Percentiles rank a stretch among this genome's conserved stretches.
These are phyloP conservation scores for Alternaria hordeiaustralica DNA, from an alignment of 2,329 filamentous ascomycete species.

Conservation along the genomic window DNA sequence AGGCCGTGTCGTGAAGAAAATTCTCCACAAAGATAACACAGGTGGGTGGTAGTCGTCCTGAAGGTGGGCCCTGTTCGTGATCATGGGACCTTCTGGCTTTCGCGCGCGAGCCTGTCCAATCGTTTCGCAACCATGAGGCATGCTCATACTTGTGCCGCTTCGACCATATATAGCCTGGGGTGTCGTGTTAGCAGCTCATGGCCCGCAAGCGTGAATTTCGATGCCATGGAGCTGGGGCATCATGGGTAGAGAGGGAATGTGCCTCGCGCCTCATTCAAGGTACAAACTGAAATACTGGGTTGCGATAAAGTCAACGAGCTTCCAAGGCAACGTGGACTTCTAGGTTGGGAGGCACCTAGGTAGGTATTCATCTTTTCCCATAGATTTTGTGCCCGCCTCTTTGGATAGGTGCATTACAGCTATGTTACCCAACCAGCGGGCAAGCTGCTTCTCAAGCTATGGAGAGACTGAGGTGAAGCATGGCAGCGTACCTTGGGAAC, in stretches of 20 bases:
- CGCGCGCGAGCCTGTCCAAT: neutral
- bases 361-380: neutral
- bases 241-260: neutral
- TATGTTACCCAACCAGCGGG: neutral
- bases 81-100: neutral
- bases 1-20: neutral
- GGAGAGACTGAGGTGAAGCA: neutral
- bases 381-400: neutral
- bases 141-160: neutral
- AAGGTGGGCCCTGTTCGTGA: neutral
- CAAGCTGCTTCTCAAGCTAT: neutral
- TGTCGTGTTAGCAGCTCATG: neutral
- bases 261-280: neutral
- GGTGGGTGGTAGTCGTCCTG: neutral
- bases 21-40: neutral
- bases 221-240: neutral
- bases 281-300: neutral
- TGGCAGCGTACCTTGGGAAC: neutral
- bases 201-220: neutral
- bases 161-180: neutral
- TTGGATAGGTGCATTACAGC: neutral
- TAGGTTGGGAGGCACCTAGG: neutral
- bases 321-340: neutral
- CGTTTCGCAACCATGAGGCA: neutral
- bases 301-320: neutral